Evolutionary conservation across 2,329 filamentous ascomycete species (phyloP).

Genomic region (Colletotrichum neosansevieriae): DNA sequence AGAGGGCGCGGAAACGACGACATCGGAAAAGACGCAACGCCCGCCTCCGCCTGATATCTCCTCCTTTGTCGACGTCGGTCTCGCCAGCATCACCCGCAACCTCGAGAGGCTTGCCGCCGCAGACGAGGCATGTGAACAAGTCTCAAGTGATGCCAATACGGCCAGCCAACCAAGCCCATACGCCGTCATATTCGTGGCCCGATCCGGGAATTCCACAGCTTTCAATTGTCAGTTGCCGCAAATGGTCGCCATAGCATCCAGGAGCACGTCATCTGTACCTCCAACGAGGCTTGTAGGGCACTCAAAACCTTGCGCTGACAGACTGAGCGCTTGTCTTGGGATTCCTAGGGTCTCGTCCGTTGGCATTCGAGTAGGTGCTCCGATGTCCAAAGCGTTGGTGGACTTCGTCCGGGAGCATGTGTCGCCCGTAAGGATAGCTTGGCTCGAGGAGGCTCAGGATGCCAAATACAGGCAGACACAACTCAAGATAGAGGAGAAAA

Average conservation of each 20-base stretch:
- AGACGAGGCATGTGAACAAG: conserved; percentile 49
- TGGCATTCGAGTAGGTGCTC: conserved; percentile 68
- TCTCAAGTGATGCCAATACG: conserved; percentile 43
- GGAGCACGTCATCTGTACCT: conserved; percentile 50
- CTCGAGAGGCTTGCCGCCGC: conserved; percentile 50
- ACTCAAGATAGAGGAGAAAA: conserved; percentile 36
- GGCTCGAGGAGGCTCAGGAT: conserved; percentile 54
- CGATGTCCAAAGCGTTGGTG: conserved; percentile 67
- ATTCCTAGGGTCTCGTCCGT: conserved; percentile 75
- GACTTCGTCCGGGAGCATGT: conserved; percentile 68
- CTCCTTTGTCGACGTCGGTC: conserved; percentile 72
- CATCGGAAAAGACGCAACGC: conserved; percentile 47
- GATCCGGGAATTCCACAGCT: conserved; percentile 67
- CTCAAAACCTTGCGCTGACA: conserved; percentile 69
- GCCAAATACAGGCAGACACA: conserved; percentile 47
- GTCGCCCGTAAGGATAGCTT: conserved; percentile 63
- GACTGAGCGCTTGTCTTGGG: conserved; percentile 67
- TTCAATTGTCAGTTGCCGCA: conserved; percentile 72
- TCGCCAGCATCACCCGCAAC: conserved; percentile 71
- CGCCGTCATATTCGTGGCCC: conserved; percentile 68
- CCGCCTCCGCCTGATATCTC: conserved; percentile 62
- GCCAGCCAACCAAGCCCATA: conserved; percentile 49
- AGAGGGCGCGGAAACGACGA: conserved; percentile 43
- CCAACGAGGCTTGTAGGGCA: conserved; percentile 72
- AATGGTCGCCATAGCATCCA: conserved; percentile 64